Conservation (phyloP, 2,329 filamentous ascomycete genomes). For the Cadophora sp. region DNA sequence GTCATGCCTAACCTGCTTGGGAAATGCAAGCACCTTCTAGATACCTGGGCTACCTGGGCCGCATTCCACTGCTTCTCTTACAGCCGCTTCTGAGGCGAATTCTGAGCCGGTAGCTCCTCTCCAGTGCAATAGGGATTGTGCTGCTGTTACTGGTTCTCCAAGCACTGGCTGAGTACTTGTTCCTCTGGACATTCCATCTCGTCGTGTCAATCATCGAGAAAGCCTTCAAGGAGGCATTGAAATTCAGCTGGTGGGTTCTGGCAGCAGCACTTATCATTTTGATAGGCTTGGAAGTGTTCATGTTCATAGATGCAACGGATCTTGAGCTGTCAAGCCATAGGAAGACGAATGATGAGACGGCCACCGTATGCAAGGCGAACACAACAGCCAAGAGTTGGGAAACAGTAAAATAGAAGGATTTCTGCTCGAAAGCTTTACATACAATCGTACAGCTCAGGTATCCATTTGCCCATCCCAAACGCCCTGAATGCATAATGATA, state of each 20-base stretch:
- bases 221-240: constrained; percentile 1
- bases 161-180: neutral
- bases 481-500: constrained; percentile 37
- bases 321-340: neutral
- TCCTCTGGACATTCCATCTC: constrained; percentile 10
- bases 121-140: neutral
- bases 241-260: constrained; percentile 9
- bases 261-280: neutral
- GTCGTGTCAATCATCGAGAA: neutral
- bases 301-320: neutral
- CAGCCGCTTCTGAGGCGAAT: neutral
- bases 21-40: neutral
- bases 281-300: constrained; percentile 2
- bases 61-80: neutral
- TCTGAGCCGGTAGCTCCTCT: neutral
- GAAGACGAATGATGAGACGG: neutral
- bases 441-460: constrained; percentile 13
- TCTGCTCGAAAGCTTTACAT: neutral
- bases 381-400: neutral
- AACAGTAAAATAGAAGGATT: neutral
- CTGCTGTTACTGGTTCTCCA: constrained; percentile 10
- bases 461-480: constrained; percentile 32
- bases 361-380: too few species aligned
- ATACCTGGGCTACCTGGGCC: neutral
- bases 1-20: neutral